phyloP scores from a whole-genome alignment of 148 eudicot species.

The Camellia lanceoleosa region DNA sequence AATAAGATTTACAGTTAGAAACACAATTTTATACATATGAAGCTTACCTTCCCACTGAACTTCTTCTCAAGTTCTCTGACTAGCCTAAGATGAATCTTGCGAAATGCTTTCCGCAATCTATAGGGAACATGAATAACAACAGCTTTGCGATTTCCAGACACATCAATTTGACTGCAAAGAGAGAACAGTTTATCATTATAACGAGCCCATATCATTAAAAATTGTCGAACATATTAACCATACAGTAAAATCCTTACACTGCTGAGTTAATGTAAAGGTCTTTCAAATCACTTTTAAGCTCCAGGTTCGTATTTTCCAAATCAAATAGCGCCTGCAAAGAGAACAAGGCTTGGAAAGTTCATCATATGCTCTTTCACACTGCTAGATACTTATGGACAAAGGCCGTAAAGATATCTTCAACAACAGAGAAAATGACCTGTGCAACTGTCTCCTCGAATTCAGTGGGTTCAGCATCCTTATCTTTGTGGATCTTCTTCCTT shows the following conservation, averaged over 20 bases:
- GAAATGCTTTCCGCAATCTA: constrained; percentile 78
- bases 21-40: neutral
- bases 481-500: constrained; percentile 56
- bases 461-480: constrained; percentile 59
- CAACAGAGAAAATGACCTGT: constrained; percentile 39
- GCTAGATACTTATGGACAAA: neutral
- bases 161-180: constrained; percentile 64
- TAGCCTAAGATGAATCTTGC: constrained; percentile 72
- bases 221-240: neutral
- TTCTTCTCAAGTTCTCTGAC: constrained; percentile 90
- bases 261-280: constrained; percentile 82
- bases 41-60: constrained; percentile 88
- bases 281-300: constrained; percentile 70
- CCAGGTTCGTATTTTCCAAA: constrained; percentile 64
- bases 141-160: constrained; percentile 71
- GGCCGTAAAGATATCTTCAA: neutral
- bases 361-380: neutral
- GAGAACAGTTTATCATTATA: neutral
- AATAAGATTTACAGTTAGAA: too few species aligned
- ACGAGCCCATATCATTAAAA: neutral
- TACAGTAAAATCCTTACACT: constrained; percentile 36
- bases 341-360: neutral
- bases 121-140: constrained; percentile 75
- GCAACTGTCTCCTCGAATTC: constrained; percentile 72
- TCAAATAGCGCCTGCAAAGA: constrained; percentile 67